Percentiles rank a stretch among this genome's conserved stretches.
Evolutionary conservation across 2,329 filamentous ascomycete species (phyloP).

Genomic region (Aspergillus sp.): DNA sequence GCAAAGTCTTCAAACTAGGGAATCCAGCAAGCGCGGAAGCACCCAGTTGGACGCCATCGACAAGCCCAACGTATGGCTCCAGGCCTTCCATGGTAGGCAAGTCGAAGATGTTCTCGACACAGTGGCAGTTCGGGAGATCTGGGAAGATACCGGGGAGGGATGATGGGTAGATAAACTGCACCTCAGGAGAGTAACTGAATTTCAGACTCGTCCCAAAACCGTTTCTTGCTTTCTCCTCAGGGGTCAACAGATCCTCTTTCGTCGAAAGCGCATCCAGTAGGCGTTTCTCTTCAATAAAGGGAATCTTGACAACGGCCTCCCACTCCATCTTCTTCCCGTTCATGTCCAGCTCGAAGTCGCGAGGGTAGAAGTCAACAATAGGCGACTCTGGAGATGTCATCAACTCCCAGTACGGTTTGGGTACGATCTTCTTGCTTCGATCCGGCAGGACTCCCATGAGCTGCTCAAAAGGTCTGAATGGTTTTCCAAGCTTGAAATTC

Average conservation of each 20-base stretch:
- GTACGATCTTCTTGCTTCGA: constrained; percentile 94
- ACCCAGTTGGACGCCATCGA: constrained; percentile 75
- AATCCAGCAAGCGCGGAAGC: constrained; percentile 83
- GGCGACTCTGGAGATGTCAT: constrained; percentile 88
- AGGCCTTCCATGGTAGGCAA: constrained; percentile 85
- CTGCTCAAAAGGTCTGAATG: constrained; percentile 91
- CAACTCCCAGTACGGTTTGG: constrained; percentile 72
- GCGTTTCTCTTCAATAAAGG: constrained; percentile 90
- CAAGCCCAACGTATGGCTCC: constrained; percentile 72
- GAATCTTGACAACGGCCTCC: constrained; percentile 98
- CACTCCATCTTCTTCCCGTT: constrained; percentile 99
- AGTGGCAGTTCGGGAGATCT: constrained; percentile 75
- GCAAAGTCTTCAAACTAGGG: constrained; percentile 76
- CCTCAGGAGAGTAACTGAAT: constrained; percentile 72
- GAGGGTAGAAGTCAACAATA: constrained; percentile 95
- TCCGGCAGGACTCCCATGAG: constrained; percentile 97
- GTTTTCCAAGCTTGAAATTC: constrained; percentile 87
- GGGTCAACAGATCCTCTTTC: constrained; percentile 66
- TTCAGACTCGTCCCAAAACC: constrained; percentile 87
- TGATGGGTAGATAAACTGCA: constrained; percentile 77
- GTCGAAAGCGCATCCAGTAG: constrained; percentile 77
- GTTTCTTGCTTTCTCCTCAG: constrained; percentile 73
- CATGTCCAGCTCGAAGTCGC: constrained; percentile 97
- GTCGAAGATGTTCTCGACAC: constrained; percentile 93
- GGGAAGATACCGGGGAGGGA: constrained; percentile 85